phyloP scores from a whole-genome alignment of 1,284 basidiomycete species.

The Leccinum insolens region DNA sequence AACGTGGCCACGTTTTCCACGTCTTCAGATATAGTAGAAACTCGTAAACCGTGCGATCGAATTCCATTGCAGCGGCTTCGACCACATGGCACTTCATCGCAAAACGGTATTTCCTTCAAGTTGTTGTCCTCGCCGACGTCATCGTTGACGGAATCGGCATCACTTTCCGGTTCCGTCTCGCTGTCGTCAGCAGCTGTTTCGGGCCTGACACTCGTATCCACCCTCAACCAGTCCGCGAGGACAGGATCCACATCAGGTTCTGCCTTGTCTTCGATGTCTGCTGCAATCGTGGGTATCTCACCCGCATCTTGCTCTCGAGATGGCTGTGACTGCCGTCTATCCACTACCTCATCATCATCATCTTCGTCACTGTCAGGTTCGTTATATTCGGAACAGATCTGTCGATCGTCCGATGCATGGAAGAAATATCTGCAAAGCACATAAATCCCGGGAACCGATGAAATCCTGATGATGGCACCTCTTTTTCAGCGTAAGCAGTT shows the following conservation, averaged over 20 bases:
- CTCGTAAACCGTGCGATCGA: conserved; percentile 70
- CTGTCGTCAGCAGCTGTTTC: conserved; percentile 23
- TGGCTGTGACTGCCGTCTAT: conserved; percentile 11
- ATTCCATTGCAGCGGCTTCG: conserved; percentile 46
- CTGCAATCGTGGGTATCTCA: conserved; percentile 27
- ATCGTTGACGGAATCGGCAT: conserved; percentile 69
- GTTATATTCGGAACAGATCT: conserved; percentile 45
- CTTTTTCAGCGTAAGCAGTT: conserved; percentile 62
- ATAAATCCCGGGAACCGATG: background rate
- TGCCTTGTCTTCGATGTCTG: conserved; percentile 24
- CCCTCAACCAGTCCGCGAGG: conserved; percentile 68
- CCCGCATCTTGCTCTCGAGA: conserved; percentile 17
- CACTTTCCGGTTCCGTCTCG: conserved; percentile 58
- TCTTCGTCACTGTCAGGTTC: conserved; percentile 38
- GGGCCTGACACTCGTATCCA: conserved; percentile 33
- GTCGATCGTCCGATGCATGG: conserved; percentile 56
- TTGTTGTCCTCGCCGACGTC: conserved; percentile 44
- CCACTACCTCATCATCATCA: conserved; percentile 26
- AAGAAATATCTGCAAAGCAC: conserved; percentile 67
- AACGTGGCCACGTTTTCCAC: conserved; percentile 38
- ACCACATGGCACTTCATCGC: too few species aligned
- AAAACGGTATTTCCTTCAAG: too few species aligned
- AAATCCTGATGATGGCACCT: conserved; percentile 40
- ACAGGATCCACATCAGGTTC: conserved; percentile 45
- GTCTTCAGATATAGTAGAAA: conserved; percentile 54